phyloP scores from a whole-genome alignment of 371 early-diverging fungal genomes.

The Saksenaea vasiformis region DNA sequence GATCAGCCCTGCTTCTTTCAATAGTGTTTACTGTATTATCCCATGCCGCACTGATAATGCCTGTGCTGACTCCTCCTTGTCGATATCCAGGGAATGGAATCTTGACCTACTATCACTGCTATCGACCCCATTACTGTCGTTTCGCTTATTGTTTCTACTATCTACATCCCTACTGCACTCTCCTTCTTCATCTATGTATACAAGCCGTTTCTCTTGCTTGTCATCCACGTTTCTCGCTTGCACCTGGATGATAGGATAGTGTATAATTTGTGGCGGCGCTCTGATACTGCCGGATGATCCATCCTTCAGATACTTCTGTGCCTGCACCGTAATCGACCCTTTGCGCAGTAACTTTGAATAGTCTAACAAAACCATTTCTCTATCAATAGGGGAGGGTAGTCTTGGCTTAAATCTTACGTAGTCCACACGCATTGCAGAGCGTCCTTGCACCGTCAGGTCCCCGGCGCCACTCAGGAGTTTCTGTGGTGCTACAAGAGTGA shows the following conservation, averaged over 20 bases:
- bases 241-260: slow-evolving; percentile 20
- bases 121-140: neutral
- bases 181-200: neutral
- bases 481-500: slow-evolving; percentile 61
- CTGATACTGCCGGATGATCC: neutral
- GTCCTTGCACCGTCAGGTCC: slow-evolving; percentile 72
- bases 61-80: neutral
- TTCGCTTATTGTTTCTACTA: neutral
- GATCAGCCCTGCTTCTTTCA: neutral
- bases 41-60: neutral
- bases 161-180: neutral
- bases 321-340: slow-evolving; percentile 7
- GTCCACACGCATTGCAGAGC: slow-evolving; percentile 71
- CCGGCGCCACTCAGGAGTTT: slow-evolving; percentile 74
- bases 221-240: slow-evolving; percentile 9
- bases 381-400: too few species aligned
- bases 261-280: slow-evolving; percentile 3
- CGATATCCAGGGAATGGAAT: neutral
- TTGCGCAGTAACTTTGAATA: slow-evolving; percentile 19
- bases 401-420: slow-evolving; percentile 45
- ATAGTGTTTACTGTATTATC: neutral
- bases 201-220: neutral
- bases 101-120: neutral
- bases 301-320: neutral
- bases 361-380: slow-evolving; percentile 1